These are phyloP conservation scores for Yamadazyma trypodendri DNA, from an alignment of 1,139 yeast species.

Conservation along the genomic window DNA sequence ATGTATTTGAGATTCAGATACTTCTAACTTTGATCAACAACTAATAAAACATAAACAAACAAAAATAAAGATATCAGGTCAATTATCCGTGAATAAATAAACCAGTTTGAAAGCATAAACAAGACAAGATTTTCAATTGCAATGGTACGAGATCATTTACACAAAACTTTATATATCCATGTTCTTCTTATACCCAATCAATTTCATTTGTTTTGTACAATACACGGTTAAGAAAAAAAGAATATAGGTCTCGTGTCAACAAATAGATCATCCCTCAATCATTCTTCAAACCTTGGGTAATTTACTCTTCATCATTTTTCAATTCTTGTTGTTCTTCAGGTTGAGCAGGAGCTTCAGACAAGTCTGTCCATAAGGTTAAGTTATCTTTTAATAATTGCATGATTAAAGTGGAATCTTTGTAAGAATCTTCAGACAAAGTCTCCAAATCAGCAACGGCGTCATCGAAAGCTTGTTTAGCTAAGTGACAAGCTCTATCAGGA, in stretches of 20 bases:
- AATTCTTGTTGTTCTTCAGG: conserved; percentile 48
- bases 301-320: conserved; percentile 24
- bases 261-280: neutral
- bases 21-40: conserved; percentile 13
- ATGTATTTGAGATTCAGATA: conserved; percentile 10
- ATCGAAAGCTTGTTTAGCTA: conserved; percentile 98
- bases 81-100: neutral
- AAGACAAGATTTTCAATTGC: neutral
- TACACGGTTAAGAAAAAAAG: conserved; percentile 1
- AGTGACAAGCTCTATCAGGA: conserved; percentile 97
- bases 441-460: conserved; percentile 99
- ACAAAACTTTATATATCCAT: neutral
- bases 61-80: conserved; percentile 7
- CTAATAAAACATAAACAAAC: conserved; percentile 13
- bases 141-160: neutral
- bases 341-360: conserved; percentile 81
- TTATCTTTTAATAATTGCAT: conserved; percentile 99
- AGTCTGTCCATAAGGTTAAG: conserved; percentile 98
- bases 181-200: conserved; percentile 1
- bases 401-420: conserved; percentile 96
- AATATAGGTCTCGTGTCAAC: neutral
- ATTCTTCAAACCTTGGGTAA: conserved; percentile 4
- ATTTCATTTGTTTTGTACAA: neutral
- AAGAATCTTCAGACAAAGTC: conserved; percentile 95
- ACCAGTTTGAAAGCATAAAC: conserved; percentile 3